These are phyloP conservation scores for Paxillus rubicundulus DNA, from an alignment of 768 basidiomycete genomes.

Conservation along the genomic window DNA sequence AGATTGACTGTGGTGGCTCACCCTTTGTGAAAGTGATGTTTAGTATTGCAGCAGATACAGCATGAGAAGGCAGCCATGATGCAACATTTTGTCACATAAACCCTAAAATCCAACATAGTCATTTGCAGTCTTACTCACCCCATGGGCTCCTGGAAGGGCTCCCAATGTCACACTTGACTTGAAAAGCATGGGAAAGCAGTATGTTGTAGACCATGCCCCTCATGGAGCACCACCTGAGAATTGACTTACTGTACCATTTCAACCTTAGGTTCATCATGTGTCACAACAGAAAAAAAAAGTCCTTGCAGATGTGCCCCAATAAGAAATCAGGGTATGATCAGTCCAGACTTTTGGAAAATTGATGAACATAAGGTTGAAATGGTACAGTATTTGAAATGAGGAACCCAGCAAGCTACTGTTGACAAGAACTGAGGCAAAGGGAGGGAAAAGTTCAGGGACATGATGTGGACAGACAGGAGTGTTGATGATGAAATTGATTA, in stretches of 20 bases:
- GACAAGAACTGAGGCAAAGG: slow-evolving; percentile 25
- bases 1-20: too few relatives aligned
- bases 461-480: too few relatives aligned
- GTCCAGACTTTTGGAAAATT: too few relatives aligned
- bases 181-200: slow-evolving; percentile 38
- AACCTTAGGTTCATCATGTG: too few relatives aligned
- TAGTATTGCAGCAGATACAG: slow-evolving; percentile 25
- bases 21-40: slow-evolving; percentile 27
- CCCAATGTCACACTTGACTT: slow-evolving; percentile 33
- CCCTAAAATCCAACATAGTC: neutral
- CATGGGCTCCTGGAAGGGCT: slow-evolving; percentile 29
- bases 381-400: slow-evolving; percentile 34
- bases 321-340: too few relatives aligned
- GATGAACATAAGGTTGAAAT: too few relatives aligned
- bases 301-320: too few relatives aligned
- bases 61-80: slow-evolving; percentile 32
- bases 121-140: slow-evolving; percentile 17
- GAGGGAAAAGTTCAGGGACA: neutral
- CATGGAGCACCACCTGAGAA: slow-evolving; percentile 32
- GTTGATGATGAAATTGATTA: too few relatives aligned
- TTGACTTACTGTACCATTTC: too few relatives aligned
- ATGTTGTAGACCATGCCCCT: slow-evolving; percentile 37
- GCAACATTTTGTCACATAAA: slow-evolving; percentile 16
- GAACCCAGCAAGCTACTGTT: slow-evolving; percentile 32
- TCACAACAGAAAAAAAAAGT: too few relatives aligned